These are phyloP conservation scores for Yamadazyma laniorum DNA, from an alignment of 805 yeast genomes.

Conservation along the genomic window DNA sequence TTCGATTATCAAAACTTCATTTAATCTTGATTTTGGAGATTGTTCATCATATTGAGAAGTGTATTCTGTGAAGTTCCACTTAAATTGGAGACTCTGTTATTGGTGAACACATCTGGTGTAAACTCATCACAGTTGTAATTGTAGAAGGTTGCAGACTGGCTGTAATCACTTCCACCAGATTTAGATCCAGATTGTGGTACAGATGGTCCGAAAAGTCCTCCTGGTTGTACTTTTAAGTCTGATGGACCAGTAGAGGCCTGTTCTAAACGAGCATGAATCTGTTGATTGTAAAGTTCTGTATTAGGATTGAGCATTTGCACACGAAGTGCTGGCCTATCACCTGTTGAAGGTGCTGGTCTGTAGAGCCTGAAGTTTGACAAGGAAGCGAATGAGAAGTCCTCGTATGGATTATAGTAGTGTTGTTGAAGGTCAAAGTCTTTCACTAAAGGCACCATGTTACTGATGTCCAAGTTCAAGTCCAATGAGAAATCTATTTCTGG, in stretches of 20 bases:
- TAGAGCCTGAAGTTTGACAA: conserved; percentile 14
- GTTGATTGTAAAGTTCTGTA: conserved; percentile 2
- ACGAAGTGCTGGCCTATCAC: neutral
- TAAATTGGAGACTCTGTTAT: conserved; percentile 14
- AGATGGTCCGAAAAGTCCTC: neutral
- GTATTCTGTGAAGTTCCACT: conserved; percentile 14
- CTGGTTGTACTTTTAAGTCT: neutral
- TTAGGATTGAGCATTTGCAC: conserved; percentile 6
- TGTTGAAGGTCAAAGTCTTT: conserved; percentile 6
- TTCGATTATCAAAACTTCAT: conserved; percentile 3
- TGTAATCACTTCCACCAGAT: neutral
- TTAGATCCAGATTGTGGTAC: no score
- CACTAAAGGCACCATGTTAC: conserved; percentile 5
- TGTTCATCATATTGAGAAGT: conserved; percentile 21
- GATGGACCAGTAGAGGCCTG: neutral
- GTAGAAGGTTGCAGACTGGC: neutral
- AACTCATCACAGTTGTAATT: neutral
- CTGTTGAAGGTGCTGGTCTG: neutral
- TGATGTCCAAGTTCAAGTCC: conserved; percentile 20
- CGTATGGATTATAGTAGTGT: conserved; percentile 16
- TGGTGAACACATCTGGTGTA: conserved; percentile 6
- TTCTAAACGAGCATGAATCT: conserved; percentile 2
- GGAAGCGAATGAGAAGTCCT: conserved; percentile 8
- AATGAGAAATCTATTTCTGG: conserved; percentile 23
- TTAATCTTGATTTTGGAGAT: conserved; percentile 28